These are phyloP conservation scores for Hexamita inflata DNA, from an alignment of 208 protist genomes.

Conservation along the genomic window DNA sequence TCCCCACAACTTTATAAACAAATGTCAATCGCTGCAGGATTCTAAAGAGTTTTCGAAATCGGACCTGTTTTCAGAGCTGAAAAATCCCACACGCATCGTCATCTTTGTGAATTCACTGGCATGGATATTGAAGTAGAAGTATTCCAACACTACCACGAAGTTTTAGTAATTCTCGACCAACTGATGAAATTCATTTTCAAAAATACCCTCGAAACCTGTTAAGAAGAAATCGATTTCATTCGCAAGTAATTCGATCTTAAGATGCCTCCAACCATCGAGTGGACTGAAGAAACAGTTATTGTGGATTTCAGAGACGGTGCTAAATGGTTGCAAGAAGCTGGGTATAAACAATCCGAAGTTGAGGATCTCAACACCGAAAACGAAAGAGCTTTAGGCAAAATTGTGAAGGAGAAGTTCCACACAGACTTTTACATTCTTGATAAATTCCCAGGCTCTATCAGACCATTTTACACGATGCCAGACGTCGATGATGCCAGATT, in stretches of 20 bases:
- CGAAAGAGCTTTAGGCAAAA: conserved; percentile 77
- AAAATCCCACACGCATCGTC: conserved; percentile 93
- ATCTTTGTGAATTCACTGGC: conserved; percentile 97
- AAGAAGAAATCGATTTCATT: conserved; percentile 47
- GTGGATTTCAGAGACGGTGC: conserved; percentile 62
- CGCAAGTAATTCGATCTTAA: conserved; percentile 62
- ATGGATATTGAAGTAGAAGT: conserved; percentile 99
- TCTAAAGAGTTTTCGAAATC: conserved; percentile 65
- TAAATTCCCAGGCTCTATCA: conserved; percentile 75
- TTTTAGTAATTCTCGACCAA: conserved; percentile 75
- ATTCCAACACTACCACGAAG: conserved; percentile 94
- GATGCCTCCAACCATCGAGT: conserved; percentile 69
- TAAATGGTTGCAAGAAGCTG: conserved; percentile 60
- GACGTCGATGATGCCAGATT: conserved; percentile 56
- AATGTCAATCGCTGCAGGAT: conserved; percentile 85
- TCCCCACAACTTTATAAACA: conserved; percentile 99
- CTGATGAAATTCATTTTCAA: conserved; percentile 89
- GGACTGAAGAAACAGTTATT: conserved; percentile 45
- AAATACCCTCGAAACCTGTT: conserved; percentile 55
- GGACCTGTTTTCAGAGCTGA: conserved; percentile 90
- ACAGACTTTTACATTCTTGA: conserved; percentile 97
- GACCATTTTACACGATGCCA: conserved; percentile 99
- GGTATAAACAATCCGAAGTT: conserved; percentile 29
- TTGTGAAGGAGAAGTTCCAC: conserved; percentile 85
- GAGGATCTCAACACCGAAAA: conserved; percentile 61